Conservation (phyloP, 2,329 filamentous ascomycete species). For the Aureobasidium uvarum region DNA sequence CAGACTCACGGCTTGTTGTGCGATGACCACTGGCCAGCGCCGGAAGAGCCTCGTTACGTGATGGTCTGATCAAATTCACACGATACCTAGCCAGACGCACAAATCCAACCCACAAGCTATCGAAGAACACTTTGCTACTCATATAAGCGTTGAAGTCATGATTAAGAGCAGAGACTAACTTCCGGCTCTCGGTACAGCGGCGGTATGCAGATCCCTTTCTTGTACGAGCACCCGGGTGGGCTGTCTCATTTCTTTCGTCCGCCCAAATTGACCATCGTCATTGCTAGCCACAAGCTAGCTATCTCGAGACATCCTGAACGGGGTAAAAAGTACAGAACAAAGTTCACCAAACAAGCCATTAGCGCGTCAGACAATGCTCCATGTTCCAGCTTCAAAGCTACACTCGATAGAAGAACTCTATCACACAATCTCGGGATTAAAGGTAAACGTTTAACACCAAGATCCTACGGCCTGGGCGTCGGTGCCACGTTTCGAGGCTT, state of each 20-base stretch:
- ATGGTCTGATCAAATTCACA: background rate
- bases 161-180: background rate
- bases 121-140: background rate
- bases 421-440: conserved; percentile 22
- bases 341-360: conserved; percentile 11
- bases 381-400: conserved; percentile 19
- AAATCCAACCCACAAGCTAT: background rate
- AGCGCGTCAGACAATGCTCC: conserved; percentile 18
- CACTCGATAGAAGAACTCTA: conserved; percentile 17
- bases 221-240: conserved; percentile 10
- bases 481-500: conserved; percentile 24
- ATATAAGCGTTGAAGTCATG: background rate
- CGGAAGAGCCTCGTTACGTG: background rate
- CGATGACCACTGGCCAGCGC: background rate
- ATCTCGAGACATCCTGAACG: conserved; percentile 15
- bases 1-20: background rate
- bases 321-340: conserved; percentile 25
- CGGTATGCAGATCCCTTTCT: conserved; percentile 11
- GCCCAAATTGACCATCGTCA: conserved; percentile 4
- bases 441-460: conserved; percentile 10
- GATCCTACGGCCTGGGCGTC: conserved; percentile 2
- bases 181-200: conserved; percentile 7
- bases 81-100: background rate
- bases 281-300: conserved; percentile 4
- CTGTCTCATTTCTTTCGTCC: conserved; percentile 2